These are phyloP conservation scores for Amanita thiersii DNA, from an alignment of 768 basidiomycete genomes.

Conservation along the genomic window DNA sequence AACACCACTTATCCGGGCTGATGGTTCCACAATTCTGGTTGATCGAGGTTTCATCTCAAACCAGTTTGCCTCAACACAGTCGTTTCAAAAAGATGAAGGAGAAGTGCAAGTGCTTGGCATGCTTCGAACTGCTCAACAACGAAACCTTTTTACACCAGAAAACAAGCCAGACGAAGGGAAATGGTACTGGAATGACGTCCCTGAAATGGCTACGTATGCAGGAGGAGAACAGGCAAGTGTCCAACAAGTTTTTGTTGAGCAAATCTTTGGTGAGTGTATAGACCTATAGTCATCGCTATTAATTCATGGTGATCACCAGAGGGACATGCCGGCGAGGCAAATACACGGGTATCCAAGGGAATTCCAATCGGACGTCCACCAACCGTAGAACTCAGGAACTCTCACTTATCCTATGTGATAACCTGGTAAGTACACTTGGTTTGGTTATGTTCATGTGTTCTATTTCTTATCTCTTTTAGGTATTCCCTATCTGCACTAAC, in stretches of 20 bases:
- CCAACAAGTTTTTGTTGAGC: slow-evolving; percentile 86
- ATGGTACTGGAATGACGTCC: slow-evolving; percentile 92
- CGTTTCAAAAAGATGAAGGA: slow-evolving; percentile 31
- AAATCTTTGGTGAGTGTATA: slow-evolving; percentile 75
- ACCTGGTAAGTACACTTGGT: slow-evolving; percentile 62
- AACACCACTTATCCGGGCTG: slow-evolving; percentile 73
- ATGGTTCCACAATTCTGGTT: slow-evolving; percentile 81
- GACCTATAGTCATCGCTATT: slow-evolving; percentile 1
- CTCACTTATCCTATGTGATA: slow-evolving; percentile 89
- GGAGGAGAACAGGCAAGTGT: slow-evolving; percentile 67
- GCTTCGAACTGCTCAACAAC: slow-evolving; percentile 68
- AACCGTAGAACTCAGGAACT: slow-evolving; percentile 83
- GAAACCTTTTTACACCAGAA: slow-evolving; percentile 81
- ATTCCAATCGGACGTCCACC: slow-evolving; percentile 80
- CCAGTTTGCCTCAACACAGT: slow-evolving; percentile 24
- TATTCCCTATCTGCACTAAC: slow-evolving; percentile 85
- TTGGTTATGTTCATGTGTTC: slow-evolving; percentile 2
- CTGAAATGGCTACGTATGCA: slow-evolving; percentile 67
- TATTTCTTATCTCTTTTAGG: slow-evolving; percentile 43
- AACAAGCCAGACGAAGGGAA: slow-evolving; percentile 71
- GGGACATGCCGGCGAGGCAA: slow-evolving; percentile 74
- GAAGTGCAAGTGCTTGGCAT: slow-evolving; percentile 79
- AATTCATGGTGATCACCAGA: slow-evolving; percentile 50
- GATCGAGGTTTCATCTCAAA: slow-evolving; percentile 88
- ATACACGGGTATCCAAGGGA: slow-evolving; percentile 52